Evolutionary conservation across 129 eudicot genomes (phyloP).

Genomic region (Artemisia tridentata): DNA sequence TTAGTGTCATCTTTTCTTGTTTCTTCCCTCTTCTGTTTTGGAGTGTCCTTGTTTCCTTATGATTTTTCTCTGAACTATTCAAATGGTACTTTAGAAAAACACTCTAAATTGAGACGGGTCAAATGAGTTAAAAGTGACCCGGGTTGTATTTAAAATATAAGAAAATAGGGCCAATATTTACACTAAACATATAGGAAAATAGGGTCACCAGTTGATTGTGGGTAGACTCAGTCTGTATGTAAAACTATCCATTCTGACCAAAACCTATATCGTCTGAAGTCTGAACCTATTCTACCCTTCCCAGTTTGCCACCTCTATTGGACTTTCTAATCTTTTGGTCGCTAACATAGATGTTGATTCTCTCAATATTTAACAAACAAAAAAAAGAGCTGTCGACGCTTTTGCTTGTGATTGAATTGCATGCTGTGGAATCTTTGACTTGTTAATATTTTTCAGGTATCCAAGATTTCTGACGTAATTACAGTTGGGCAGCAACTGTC

Average conservation of each 20-base stretch:
- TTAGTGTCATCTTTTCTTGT: constrained; percentile 30
- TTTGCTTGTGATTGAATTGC: constrained; percentile 2
- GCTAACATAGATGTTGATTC: neutral
- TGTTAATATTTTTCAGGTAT: constrained; percentile 48
- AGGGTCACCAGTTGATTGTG: too few relatives aligned
- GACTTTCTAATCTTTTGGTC: neutral
- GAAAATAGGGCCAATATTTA: neutral
- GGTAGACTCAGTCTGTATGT: too few relatives aligned
- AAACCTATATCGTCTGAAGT: too few relatives aligned
- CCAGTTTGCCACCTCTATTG: too few relatives aligned
- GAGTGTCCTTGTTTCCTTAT: neutral
- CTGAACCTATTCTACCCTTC: too few relatives aligned
- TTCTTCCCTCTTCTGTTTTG: neutral
- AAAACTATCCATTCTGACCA: too few relatives aligned
- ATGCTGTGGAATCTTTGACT: neutral
- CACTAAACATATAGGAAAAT: neutral
- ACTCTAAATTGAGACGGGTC: neutral
- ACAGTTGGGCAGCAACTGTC: constrained; percentile 76
- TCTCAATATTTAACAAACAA: neutral
- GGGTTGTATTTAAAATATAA: neutral
- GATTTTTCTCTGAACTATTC: neutral
- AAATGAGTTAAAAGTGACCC: neutral
- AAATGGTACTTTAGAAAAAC: neutral
- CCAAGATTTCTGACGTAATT: constrained; percentile 74
- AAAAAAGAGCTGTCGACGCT: neutral